Evolutionary conservation across 2,329 filamentous ascomycete species (phyloP).

Genomic region (Exserohilum rostratum): DNA sequence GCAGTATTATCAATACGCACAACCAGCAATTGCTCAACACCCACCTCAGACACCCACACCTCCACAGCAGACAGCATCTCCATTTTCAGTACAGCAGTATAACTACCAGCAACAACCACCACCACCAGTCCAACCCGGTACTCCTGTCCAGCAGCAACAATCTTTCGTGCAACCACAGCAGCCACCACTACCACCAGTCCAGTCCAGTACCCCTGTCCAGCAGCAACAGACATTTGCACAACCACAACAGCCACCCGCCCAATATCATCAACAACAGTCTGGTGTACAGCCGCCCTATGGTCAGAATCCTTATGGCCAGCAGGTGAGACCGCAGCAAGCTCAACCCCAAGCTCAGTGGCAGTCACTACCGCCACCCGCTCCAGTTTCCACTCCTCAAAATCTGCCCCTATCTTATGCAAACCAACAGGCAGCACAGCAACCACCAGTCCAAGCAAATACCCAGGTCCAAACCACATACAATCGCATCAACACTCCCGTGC

Average conservation of each 20-base stretch:
- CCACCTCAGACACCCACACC: slow-evolving; percentile 7
- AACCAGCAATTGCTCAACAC: slow-evolving; percentile 18
- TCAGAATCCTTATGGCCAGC: slow-evolving; percentile 16
- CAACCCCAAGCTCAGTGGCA: slow-evolving; percentile 31
- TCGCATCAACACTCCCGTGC: slow-evolving; percentile 31
- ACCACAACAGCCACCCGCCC: slow-evolving; percentile 15
- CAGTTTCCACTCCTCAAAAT: slow-evolving; percentile 16
- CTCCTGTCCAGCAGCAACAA: slow-evolving; percentile 18
- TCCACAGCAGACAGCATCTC: slow-evolving; percentile 4
- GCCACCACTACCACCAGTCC: slow-evolving; percentile 21
- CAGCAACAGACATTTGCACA: slow-evolving; percentile 23
- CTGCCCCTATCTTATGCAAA: slow-evolving; percentile 10
- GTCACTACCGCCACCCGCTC: slow-evolving; percentile 19
- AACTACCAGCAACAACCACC: slow-evolving; percentile 23
- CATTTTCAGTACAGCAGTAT: slow-evolving; percentile 12
- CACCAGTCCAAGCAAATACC: slow-evolving; percentile 27
- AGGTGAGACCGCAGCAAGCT: slow-evolving; percentile 16
- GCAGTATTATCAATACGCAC: slow-evolving; percentile 16
- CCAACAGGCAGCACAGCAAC: slow-evolving; percentile 28
- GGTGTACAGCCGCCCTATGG: slow-evolving; percentile 6
- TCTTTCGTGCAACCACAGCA: slow-evolving; percentile 15
- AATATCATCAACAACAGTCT: slow-evolving; percentile 26
- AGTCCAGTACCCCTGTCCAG: slow-evolving; percentile 9
- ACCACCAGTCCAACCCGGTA: slow-evolving; percentile 21
- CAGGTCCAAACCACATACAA: slow-evolving; percentile 37